Percentiles rank a stretch among this genome's conserved stretches.
Evolutionary conservation across 768 basidiomycete species (phyloP).

Genomic region (Austroboletus eburneus): DNA sequence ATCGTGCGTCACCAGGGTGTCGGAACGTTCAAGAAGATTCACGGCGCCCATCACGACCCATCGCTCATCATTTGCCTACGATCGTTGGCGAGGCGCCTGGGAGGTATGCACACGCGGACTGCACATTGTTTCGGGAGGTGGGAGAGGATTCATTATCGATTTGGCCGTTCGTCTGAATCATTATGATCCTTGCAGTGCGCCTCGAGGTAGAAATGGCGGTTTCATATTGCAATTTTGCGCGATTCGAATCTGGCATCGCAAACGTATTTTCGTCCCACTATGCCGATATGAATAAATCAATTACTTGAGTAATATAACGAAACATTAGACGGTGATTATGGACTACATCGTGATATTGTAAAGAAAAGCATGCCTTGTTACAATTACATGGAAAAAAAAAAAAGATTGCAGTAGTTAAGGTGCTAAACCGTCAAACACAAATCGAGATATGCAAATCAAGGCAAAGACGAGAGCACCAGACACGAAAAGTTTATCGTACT

Average conservation of each 20-base stretch:
- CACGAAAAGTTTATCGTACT: constrained; percentile 10
- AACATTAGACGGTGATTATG: too few species aligned
- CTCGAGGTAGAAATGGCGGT: too few species aligned
- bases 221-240: too few species aligned
- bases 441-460: constrained; percentile 13
- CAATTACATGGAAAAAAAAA: background rate
- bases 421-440: constrained; percentile 4
- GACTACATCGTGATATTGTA: background rate
- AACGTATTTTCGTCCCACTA: too few species aligned
- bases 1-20: too few species aligned
- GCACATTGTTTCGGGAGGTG: background rate
- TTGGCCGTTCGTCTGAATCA: background rate
- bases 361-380: background rate
- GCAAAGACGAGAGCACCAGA: constrained; percentile 14
- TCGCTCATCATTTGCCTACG: too few species aligned
- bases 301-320: background rate
- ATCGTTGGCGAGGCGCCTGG: too few species aligned
- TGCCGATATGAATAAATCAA: too few species aligned
- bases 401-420: background rate
- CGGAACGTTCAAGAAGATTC: too few species aligned
- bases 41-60: too few species aligned
- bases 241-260: too few species aligned
- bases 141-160: too few species aligned
- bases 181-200: background rate
- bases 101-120: constrained; percentile 12